Evolutionary conservation across 2,329 filamentous ascomycete species (phyloP).

Genomic region (Rutstroemia sp.): DNA sequence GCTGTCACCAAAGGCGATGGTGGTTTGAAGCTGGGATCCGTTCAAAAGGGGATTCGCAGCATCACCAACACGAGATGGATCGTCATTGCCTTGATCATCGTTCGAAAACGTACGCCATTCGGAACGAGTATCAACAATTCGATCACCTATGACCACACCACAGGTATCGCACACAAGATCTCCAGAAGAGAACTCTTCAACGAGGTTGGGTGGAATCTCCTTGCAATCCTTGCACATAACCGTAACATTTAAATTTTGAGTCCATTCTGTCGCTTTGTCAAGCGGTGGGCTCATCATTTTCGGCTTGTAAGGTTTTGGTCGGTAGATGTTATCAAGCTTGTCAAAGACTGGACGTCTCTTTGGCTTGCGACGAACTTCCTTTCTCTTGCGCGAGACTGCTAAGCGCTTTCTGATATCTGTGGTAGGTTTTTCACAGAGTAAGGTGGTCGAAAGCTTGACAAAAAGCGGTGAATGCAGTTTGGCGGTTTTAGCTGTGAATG

Average conservation of each 20-base stretch:
- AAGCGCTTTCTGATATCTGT: conserved; percentile 24
- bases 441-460: conserved; percentile 45
- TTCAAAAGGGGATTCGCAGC: conserved; percentile 84
- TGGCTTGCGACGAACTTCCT: conserved; percentile 31
- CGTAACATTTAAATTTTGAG: conserved; percentile 77
- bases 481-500: conserved; percentile 36
- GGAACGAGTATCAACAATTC: conserved; percentile 89
- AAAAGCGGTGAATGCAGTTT: conserved; percentile 69
- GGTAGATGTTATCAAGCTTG: conserved; percentile 38
- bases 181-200: conserved; percentile 86
- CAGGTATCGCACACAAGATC: conserved; percentile 92
- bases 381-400: conserved; percentile 28
- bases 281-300: conserved; percentile 40
- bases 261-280: conserved; percentile 22
- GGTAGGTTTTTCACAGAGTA: conserved; percentile 33
- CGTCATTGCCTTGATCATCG: conserved; percentile 92
- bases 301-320: conserved; percentile 34
- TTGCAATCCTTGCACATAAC: conserved; percentile 87
- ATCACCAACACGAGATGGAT: conserved; percentile 96
- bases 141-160: conserved; percentile 81
- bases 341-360: conserved; percentile 35
- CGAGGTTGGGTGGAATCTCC: conserved; percentile 82
- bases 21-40: conserved; percentile 81
- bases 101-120: conserved; percentile 99
- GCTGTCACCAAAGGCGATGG: conserved; percentile 75